Evolutionary conservation across 2,329 filamentous ascomycete species (phyloP).

Genomic region (Leptographium procerum): DNA sequence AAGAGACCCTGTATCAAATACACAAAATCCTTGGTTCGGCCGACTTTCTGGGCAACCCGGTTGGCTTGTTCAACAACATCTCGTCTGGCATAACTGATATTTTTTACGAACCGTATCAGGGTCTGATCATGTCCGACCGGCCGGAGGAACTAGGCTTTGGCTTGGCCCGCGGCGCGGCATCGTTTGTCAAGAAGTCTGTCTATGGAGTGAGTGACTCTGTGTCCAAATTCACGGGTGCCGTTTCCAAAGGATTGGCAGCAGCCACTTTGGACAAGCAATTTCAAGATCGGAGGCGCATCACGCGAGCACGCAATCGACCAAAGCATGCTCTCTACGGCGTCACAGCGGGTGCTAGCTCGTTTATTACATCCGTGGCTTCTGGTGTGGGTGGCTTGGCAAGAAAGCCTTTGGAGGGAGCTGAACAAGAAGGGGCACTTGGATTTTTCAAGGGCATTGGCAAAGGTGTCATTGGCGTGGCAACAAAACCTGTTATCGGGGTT

Average conservation of each 20-base stretch:
- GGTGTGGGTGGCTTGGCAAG: slow-evolving; percentile 87
- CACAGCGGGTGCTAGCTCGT: slow-evolving; percentile 87
- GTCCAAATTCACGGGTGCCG: slow-evolving; percentile 92
- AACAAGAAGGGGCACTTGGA: slow-evolving; percentile 84
- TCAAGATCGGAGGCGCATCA: slow-evolving; percentile 90
- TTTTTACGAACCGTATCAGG: slow-evolving; percentile 97
- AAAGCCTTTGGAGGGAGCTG: slow-evolving; percentile 89
- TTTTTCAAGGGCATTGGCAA: slow-evolving; percentile 98
- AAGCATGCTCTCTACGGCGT: slow-evolving; percentile 97
- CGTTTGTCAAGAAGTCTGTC: slow-evolving; percentile 96
- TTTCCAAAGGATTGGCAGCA: slow-evolving; percentile 91
- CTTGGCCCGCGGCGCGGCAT: slow-evolving; percentile 91
- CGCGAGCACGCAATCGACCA: slow-evolving; percentile 79
- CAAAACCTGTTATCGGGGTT: slow-evolving; percentile 91
- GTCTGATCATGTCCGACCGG: slow-evolving; percentile 88
- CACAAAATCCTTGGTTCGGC: slow-evolving; percentile 96
- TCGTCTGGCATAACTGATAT: slow-evolving; percentile 95
- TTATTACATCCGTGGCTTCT: slow-evolving; percentile 83
- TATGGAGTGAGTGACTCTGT: slow-evolving; percentile 97
- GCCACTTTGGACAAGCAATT: slow-evolving; percentile 98
- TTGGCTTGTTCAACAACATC: slow-evolving; percentile 96
- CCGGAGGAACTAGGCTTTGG: slow-evolving; percentile 91
- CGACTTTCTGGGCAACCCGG: slow-evolving; percentile 94
- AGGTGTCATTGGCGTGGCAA: slow-evolving; percentile 84
- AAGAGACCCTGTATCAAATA: slow-evolving; percentile 89